Conservation (phyloP, 1,139 yeast genomes). For the Lodderomyces orthopsilosis region DNA sequence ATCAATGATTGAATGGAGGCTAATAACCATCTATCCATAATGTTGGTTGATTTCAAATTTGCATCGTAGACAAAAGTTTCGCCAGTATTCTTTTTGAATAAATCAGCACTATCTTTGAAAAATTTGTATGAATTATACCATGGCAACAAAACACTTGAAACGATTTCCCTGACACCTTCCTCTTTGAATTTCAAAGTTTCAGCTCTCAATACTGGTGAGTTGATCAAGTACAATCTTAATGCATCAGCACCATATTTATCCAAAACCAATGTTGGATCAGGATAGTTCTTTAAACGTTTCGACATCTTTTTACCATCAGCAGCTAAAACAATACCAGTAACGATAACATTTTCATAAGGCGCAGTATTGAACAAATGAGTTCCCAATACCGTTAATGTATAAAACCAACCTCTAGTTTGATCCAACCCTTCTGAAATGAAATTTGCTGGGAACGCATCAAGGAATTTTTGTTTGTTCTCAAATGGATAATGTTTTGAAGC, state of each 20-base stretch:
- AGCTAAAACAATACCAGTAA: slow-evolving; percentile 94
- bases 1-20: slow-evolving; percentile 93
- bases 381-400: slow-evolving; percentile 92
- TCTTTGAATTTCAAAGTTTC: slow-evolving; percentile 96
- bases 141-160: slow-evolving; percentile 90
- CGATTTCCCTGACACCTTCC: slow-evolving; percentile 98
- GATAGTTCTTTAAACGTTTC: slow-evolving; percentile 95
- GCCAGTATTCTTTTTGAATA: slow-evolving; percentile 72
- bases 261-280: slow-evolving; percentile 84
- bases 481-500: slow-evolving; percentile 97
- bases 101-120: slow-evolving; percentile 89
- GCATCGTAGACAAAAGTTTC: slow-evolving; percentile 74
- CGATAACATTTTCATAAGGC: slow-evolving; percentile 94
- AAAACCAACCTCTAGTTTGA: slow-evolving; percentile 99
- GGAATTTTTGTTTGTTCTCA: slow-evolving; percentile 76
- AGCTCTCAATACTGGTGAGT: slow-evolving; percentile 95
- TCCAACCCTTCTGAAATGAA: slow-evolving; percentile 98
- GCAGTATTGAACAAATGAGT: slow-evolving; percentile 90
- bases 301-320: slow-evolving; percentile 99
- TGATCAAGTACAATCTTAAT: slow-evolving; percentile 88
- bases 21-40: slow-evolving; percentile 96
- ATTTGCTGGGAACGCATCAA: slow-evolving; percentile 86
- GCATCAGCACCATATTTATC: slow-evolving; percentile 97
- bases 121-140: slow-evolving; percentile 98
- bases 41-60: slow-evolving; percentile 64